Base-by-base conservation (phyloP, 2,329 filamentous ascomycete genomes). In the Leptographium radiaticola region DNA sequence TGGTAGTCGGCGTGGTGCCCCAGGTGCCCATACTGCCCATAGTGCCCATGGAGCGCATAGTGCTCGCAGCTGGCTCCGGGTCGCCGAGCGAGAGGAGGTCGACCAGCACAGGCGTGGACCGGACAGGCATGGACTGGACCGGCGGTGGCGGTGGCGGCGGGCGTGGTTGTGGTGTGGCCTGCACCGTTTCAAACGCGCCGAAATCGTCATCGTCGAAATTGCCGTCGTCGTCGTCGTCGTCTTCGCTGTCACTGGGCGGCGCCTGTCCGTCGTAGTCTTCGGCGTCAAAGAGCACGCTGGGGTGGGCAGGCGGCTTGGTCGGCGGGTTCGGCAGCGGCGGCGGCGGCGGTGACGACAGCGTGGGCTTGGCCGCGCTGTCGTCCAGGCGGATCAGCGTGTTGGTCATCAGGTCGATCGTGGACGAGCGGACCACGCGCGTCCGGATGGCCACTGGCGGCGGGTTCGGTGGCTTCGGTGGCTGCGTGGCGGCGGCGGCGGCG, bases 241-340 rank as follows among this genome's bases (percentile, higher is more conserved):
- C 30, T 2, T 62, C 64, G 38, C 70, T 64, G 33, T 11, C 11
- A 11, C 33, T 11, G 33, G 33, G 33, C n/a, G n/a, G n/a, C n/a
- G n/a, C n/a, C n/a, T n/a, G n/a, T 15, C 70, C 62, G 52, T 73
- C 73, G 58, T 76, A 76, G 50, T 80, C 75, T 44, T 77, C 75
- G 39, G 77, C 83, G 65, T 87, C 83, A 63, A 87, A 87, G 3
- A 87, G 68, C 4, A 87, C 75, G 58, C 80, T 76, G 2, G 76
- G 66, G 45, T 79, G 68, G 1, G 63, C 57, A 13, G 64, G 64
- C 53, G 53, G 61, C 42, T 52, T 55, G 6, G 57, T 34, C 13
- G 49, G 44, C 9, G 2, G 36, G 18, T 18, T 4, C 31, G 20
- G 33, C 13, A 8, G 4, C 2, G 13, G 34, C 20, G 16, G n/a